phyloP scores from a whole-genome alignment of 2,329 filamentous ascomycete genomes.

The Alternaria brassicicola region DNA sequence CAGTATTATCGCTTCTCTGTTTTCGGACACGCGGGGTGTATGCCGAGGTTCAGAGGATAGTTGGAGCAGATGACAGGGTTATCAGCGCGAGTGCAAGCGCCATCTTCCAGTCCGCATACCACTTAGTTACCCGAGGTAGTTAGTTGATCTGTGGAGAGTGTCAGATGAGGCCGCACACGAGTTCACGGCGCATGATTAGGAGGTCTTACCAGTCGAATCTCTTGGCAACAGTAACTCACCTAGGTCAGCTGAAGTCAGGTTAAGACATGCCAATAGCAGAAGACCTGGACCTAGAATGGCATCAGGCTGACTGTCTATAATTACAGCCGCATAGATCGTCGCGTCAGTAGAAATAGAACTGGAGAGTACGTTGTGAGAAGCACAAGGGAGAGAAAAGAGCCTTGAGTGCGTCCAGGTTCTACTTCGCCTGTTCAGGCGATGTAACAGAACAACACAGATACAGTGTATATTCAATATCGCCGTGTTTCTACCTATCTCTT shows the following conservation, averaged over 20 bases:
- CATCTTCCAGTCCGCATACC: conserved; percentile 13
- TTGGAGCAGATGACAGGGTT: conserved; percentile 19
- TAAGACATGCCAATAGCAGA: conserved; percentile 13
- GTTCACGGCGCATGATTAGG: not conserved
- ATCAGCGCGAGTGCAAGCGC: conserved; percentile 15
- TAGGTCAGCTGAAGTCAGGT: conserved; percentile 9
- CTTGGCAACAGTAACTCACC: not conserved
- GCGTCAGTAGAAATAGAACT: not conserved
- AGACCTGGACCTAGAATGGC: conserved; percentile 7
- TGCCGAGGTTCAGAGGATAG: conserved; percentile 15
- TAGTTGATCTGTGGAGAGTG: not conserved
- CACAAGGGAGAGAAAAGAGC: not conserved
- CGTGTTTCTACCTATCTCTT: conserved; percentile 40
- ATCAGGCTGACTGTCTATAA: not conserved
- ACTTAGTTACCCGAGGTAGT: not conserved
- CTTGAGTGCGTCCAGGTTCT: not conserved
- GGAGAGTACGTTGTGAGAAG: not conserved
- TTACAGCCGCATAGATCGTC: not conserved
- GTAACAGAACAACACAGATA: not conserved
- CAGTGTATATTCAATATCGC: not conserved
- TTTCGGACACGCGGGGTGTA: conserved; percentile 5
- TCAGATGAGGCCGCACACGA: not conserved
- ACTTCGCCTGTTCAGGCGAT: not conserved
- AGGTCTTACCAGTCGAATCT: not conserved
- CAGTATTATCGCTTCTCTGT: not conserved